Percentiles rank a stretch among this genome's conserved stretches.
phyloP scores from a whole-genome alignment of 2,329 filamentous ascomycete species.

The Clonostachys rosea region DNA sequence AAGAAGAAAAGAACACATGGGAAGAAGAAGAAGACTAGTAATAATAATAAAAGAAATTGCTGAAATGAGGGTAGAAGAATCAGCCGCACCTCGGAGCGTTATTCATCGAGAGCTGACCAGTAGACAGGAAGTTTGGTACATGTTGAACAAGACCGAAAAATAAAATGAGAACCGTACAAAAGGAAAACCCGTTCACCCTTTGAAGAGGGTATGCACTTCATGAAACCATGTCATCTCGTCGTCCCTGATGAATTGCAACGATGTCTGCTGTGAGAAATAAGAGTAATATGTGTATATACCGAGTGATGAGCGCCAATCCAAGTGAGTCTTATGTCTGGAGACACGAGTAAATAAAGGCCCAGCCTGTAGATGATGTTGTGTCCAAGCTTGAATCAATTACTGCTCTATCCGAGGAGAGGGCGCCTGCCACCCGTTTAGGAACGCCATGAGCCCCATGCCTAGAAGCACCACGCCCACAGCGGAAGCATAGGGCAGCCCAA shows the following conservation, averaged over 20 bases:
- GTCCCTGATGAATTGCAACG: background rate
- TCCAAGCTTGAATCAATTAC: slow-evolving; percentile 9
- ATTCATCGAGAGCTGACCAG: background rate
- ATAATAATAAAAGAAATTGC: background rate
- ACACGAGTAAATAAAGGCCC: too few species aligned
- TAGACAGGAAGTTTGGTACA: slow-evolving; percentile 1
- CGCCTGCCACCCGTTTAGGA: slow-evolving; percentile 75
- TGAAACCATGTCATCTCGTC: slow-evolving; percentile 1
- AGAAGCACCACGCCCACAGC: slow-evolving; percentile 79
- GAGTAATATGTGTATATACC: too few species aligned
- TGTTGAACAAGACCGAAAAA: background rate
- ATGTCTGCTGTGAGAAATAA: too few species aligned
- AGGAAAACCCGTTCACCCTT: background rate
- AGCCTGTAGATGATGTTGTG: too few species aligned
- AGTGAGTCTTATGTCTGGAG: too few species aligned
- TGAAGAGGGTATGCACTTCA: background rate
- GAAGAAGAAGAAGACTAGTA: background rate
- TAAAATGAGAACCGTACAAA: background rate
- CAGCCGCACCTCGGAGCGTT: too few species aligned
- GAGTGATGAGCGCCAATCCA: too few species aligned
- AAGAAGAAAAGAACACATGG: background rate
- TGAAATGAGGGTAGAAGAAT: too few species aligned
- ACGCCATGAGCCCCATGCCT: slow-evolving; percentile 81
- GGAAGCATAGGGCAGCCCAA: slow-evolving; percentile 70
- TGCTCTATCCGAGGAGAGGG: slow-evolving; percentile 23